phyloP scores from a whole-genome alignment of 257 asterid species.

The Ilex aquifolium region DNA sequence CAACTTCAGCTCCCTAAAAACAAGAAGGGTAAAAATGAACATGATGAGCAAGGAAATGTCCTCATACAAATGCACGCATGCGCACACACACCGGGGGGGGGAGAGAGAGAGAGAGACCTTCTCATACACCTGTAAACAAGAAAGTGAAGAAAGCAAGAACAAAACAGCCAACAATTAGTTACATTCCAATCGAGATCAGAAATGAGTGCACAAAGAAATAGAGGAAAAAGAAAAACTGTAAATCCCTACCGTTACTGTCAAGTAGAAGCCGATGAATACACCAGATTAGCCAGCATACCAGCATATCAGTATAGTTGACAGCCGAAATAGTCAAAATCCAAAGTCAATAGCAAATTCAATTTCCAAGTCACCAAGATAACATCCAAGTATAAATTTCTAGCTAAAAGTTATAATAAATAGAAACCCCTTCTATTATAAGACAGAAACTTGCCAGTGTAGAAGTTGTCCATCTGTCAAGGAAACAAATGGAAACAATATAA shows the following conservation, averaged over 20 bases:
- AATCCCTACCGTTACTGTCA: constrained; percentile 65
- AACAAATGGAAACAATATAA: constrained; percentile 16
- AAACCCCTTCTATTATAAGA: background rate
- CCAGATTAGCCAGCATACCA: constrained; percentile 29
- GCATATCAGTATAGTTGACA: constrained; percentile 11
- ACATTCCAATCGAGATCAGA: constrained; percentile 1
- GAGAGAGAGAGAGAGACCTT: constrained; percentile 32
- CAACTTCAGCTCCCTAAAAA: constrained; percentile 84
- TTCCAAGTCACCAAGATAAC: constrained; percentile 9
- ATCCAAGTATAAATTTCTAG: background rate
- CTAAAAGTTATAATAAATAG: background rate
- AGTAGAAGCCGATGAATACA: constrained; percentile 9
- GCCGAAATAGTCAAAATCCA: too few species aligned
- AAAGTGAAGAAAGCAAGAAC: constrained; percentile 9
- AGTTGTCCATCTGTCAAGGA: constrained; percentile 72
- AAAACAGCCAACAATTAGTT: constrained; percentile 20
- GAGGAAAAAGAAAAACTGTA: constrained; percentile 1
- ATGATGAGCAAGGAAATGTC: constrained; percentile 3
- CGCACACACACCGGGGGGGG: constrained; percentile 6
- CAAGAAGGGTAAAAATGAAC: constrained; percentile 11
- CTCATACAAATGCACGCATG: too few species aligned
- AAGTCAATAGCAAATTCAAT: constrained; percentile 4
- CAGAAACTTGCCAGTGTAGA: constrained; percentile 65
- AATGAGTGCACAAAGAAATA: constrained; percentile 7
- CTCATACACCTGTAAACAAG: constrained; percentile 56